Base-by-base conservation (phyloP, 768 basidiomycete species). In the Tulasnella sp. region DNA sequence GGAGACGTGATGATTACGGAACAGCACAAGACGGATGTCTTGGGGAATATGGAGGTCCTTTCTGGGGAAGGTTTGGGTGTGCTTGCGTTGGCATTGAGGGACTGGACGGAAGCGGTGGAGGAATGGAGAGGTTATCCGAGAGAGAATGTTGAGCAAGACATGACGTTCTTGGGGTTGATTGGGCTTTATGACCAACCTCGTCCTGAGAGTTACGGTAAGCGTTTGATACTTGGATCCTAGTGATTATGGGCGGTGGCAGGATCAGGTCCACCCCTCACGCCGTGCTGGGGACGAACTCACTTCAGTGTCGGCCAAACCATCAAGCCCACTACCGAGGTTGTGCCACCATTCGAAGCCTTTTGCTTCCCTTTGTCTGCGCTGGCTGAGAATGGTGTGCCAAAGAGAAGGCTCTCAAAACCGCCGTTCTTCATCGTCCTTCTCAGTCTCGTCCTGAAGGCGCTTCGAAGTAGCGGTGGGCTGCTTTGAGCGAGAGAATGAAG, bases 391-490 rank as follows among this genome's bases (percentile, higher is more conserved):
- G 88, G 86, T 15, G 86, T 87, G 37, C 93, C 93, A 82, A 94
- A 94, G 3, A 94, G 84, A 79, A 91, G 81, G 79, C 88, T 89
- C 83, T 94, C 93, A 15, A 94, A n/a, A 86, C 79, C 86, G 84
- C 69, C 89, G 84, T 80, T 94, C 93, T 80, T 94, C 93, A 78
- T 94, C 91, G 80, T 93, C 93, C 82, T 94, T 93, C 79, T 81
- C 82, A 1, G 58, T 15, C 1, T 64, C 58, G 29, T 64, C 58
- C 25, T 64, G 8, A 34, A 64, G 58, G 4, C 58, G 58, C 31
- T 64, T 64, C 29, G 58, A 29, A 64, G 58, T 64, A 31, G 58
- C 25, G 12, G 14, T 64, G 4, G 25, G 58, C 25, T 4, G 58
- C 12, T 31, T 64, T 34, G 58, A 4, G 14, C 58, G 25, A 64